Evolutionary conservation across 805 yeast genomes (phyloP), one percentile per base, ranked within the genome.

Genomic region (Nakazawaea wickerhamii): DNA sequence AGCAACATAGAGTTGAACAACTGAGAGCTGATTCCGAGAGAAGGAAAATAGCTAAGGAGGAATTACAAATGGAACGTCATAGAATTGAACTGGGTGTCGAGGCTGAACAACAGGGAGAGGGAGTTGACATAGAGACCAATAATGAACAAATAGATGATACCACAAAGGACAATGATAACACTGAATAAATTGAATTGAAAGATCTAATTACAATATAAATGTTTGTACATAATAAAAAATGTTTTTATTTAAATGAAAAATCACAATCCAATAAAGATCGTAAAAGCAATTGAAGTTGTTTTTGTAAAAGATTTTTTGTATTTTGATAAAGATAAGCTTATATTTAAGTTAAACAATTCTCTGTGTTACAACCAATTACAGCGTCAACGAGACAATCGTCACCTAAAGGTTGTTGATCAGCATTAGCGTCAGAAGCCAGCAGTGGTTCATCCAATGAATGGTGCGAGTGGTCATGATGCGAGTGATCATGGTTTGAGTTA

Each of bases 331-430:
- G 28, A 26, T 34, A 22, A 11, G n/a, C 18, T 14, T n/a, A n/a
- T n/a, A n/a, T 23, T 36, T 17, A 36, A 5, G 49, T 42, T 19
- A 72, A 48, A 55, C 81, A 75, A 35, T 59, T 63, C 30, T 60
- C 59, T 2, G 77, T 59, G 43, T 73, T 70, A 54, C 81, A 76
- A 37, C 73, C 71, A 15, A 71, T 68, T 21, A 70, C 69, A n/a
- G 71, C 71, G 50, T 76, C 81, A 21, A 75, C 69, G 20, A 72
- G 59, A 55, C 81, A 76, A 15, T 61, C 58, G 5, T 15, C 31
- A 14, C 10, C 13, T 21, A 37, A 28, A 22, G 21, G 25, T 30
- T 14, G 38, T 19, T 7, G 40, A 4, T n/a, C 25, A 14, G 5
- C 31, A 28, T 28, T 26, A 42, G 23, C 63, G 52, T 26, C 57